phyloP scores from a whole-genome alignment of 306 rosid species.

The Abrus pulchellus region DNA sequence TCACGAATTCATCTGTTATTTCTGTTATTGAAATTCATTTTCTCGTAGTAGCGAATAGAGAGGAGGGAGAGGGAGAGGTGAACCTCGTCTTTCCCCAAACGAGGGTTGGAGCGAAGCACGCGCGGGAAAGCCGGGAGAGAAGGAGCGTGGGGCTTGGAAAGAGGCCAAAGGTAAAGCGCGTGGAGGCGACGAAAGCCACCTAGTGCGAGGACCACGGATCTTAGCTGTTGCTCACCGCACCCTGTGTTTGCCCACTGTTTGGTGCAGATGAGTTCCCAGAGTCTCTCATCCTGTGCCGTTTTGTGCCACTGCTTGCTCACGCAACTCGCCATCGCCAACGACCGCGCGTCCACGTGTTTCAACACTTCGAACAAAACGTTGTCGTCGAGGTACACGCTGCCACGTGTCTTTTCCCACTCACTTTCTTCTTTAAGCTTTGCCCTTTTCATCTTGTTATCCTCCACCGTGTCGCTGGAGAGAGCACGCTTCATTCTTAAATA shows the following conservation, averaged over 20 bases:
- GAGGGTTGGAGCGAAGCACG: conserved; percentile 56
- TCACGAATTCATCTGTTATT: conserved; percentile 60
- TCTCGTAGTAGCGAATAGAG: conserved; percentile 79
- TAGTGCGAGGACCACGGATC: conserved; percentile 78
- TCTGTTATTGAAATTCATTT: conserved; percentile 64
- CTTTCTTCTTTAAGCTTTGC: conserved; percentile 42
- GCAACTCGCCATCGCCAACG: conserved; percentile 68
- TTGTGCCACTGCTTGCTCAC: conserved; percentile 82
- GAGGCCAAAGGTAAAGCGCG: conserved; percentile 67
- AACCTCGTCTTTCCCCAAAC: conserved; percentile 81
- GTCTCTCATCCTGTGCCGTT: conserved; percentile 80
- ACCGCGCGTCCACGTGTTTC: conserved; percentile 74
- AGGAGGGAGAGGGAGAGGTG: conserved; percentile 73
- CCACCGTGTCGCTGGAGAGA: not conserved
- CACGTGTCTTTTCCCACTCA: conserved; percentile 21
- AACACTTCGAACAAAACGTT: conserved; percentile 77
- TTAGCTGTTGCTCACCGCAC: conserved; percentile 66
- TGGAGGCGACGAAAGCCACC: conserved; percentile 84
- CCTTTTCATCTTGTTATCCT: conserved; percentile 59
- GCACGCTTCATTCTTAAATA: conserved; percentile 60
- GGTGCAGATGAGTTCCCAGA: conserved; percentile 85
- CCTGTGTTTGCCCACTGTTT: conserved; percentile 76
- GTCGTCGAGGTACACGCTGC: conserved; percentile 62
- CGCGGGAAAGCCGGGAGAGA: conserved; percentile 51
- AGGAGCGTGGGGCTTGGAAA: conserved; percentile 55